Percentiles rank a stretch among this genome's conserved stretches.
Evolutionary conservation across 1,139 yeast species (phyloP).

Genomic region (Blastobotrys illinoisensis): DNA sequence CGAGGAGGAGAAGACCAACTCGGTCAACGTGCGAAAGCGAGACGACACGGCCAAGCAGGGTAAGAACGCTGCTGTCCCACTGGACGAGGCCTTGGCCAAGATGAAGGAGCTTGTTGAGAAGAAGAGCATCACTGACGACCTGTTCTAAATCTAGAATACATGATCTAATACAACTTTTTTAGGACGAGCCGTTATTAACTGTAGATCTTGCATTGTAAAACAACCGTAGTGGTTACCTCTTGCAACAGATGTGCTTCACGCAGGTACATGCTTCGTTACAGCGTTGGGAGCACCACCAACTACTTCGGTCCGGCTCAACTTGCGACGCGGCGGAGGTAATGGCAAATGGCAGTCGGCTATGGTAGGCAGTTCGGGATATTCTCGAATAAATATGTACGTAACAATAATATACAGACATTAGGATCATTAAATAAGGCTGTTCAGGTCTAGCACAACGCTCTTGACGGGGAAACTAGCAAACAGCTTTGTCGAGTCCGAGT

Average conservation of each 20-base stretch:
- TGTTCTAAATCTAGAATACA: too few relatives aligned
- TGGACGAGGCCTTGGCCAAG: conserved; percentile 66
- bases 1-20: conserved; percentile 68
- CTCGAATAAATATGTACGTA: neutral
- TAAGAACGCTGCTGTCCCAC: conserved; percentile 74
- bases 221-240: too few relatives aligned
- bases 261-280: too few relatives aligned
- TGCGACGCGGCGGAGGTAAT: too few relatives aligned
- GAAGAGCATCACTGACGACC: conserved; percentile 19
- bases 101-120: conserved; percentile 37
- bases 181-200: too few relatives aligned
- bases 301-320: too few relatives aligned
- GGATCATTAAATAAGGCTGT: neutral
- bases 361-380: too few relatives aligned
- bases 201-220: too few relatives aligned
- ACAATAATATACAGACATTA: neutral
- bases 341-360: too few relatives aligned
- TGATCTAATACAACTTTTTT: too few relatives aligned
- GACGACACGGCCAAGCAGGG: conserved; percentile 82
- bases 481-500: conserved; percentile 19
- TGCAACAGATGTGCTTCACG: too few relatives aligned
- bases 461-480: conserved; percentile 21
- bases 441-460: conserved; percentile 5
- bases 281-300: too few relatives aligned
- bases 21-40: conserved; percentile 91